phyloP scores from a whole-genome alignment of 1,284 basidiomycete species.

The Anthracocystis setariae region DNA sequence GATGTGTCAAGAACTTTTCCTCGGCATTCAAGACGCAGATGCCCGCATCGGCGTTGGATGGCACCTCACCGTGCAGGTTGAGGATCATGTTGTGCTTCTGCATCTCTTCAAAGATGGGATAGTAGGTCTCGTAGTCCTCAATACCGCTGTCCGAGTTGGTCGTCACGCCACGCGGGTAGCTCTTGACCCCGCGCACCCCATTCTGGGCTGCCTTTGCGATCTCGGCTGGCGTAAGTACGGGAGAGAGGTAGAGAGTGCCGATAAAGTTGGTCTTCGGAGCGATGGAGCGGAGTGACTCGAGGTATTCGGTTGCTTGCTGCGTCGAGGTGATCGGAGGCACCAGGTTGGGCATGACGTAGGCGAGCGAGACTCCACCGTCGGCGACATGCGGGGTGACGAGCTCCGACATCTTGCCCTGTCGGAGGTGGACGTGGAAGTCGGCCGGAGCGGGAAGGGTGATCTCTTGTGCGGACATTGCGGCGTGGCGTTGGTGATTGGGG shows the following conservation, averaged over 20 bases:
- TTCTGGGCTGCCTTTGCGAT: slow-evolving; percentile 78
- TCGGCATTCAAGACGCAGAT: slow-evolving; percentile 95
- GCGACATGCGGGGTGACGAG: slow-evolving; percentile 91
- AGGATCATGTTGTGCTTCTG: slow-evolving; percentile 91
- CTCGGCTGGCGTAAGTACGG: slow-evolving; percentile 88
- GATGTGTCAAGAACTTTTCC: slow-evolving; percentile 86
- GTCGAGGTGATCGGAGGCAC: slow-evolving; percentile 90
- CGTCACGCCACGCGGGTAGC: slow-evolving; percentile 95
- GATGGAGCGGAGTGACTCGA: slow-evolving; percentile 77
- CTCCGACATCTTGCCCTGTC: slow-evolving; percentile 79
- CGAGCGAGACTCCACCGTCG: slow-evolving; percentile 86
- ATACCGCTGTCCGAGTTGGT: slow-evolving; percentile 97
- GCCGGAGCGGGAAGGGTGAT: slow-evolving; percentile 54
- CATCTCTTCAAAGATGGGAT: slow-evolving; percentile 94
- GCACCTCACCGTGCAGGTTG: slow-evolving; percentile 96
- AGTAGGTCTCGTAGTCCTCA: slow-evolving; percentile 93
- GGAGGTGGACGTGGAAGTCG: slow-evolving; percentile 92
- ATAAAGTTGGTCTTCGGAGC: slow-evolving; percentile 85
- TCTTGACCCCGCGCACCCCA: slow-evolving; percentile 80
- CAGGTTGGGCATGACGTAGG: slow-evolving; percentile 99
- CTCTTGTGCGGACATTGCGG: slow-evolving; percentile 33
- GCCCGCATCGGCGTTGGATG: slow-evolving; percentile 84
- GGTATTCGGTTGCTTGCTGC: slow-evolving; percentile 83
- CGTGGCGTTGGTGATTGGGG: too few relatives aligned
- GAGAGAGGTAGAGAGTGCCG: slow-evolving; percentile 94